Conservation (phyloP, 2,329 filamentous ascomycete genomes). For the Arthrobotrys conoides region DNA sequence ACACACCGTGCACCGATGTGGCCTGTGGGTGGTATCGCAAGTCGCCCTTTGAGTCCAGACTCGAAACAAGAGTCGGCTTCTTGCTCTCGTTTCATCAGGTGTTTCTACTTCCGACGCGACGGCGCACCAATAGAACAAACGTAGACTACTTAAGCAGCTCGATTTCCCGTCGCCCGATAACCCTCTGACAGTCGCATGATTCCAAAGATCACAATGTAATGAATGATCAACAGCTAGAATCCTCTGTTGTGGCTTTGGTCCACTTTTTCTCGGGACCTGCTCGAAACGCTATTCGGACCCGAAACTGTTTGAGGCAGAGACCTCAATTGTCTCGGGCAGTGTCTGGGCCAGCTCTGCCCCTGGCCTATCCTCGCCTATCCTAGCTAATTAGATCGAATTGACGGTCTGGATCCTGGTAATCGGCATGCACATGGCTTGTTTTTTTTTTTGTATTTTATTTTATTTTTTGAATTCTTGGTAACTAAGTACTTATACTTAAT, state of each 20-base stretch:
- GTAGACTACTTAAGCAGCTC: slow-evolving; percentile 14
- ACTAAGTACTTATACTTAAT: too few relatives aligned
- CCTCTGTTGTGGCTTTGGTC: slow-evolving; percentile 23
- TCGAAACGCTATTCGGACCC: slow-evolving; percentile 45
- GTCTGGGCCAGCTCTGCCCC: slow-evolving; percentile 32
- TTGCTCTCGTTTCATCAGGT: slow-evolving; percentile 50
- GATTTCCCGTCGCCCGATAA: slow-evolving; percentile 36
- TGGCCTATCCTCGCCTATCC: too few relatives aligned
- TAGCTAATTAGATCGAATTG: slow-evolving; percentile 4
- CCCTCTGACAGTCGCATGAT: slow-evolving; percentile 53
- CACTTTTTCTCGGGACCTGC: slow-evolving; percentile 1
- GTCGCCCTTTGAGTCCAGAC: slow-evolving; percentile 13
- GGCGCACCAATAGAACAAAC: slow-evolving; percentile 22
- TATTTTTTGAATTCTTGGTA: too few relatives aligned
- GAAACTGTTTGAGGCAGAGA: slow-evolving; percentile 57
- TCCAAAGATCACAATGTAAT: slow-evolving; percentile 2
- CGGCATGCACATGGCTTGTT: neutral
- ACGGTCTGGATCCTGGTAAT: neutral
- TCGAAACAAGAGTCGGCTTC: slow-evolving; percentile 31
- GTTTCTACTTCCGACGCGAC: slow-evolving; percentile 25
- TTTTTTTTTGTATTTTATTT: too few relatives aligned
- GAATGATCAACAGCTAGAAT: slow-evolving; percentile 14
- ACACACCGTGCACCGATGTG: neutral
- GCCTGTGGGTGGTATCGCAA: slow-evolving; percentile 20
- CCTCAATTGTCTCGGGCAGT: slow-evolving; percentile 42